phyloP scores from a whole-genome alignment of 108 stramenopile species.

The Schizochytrium sp. region DNA sequence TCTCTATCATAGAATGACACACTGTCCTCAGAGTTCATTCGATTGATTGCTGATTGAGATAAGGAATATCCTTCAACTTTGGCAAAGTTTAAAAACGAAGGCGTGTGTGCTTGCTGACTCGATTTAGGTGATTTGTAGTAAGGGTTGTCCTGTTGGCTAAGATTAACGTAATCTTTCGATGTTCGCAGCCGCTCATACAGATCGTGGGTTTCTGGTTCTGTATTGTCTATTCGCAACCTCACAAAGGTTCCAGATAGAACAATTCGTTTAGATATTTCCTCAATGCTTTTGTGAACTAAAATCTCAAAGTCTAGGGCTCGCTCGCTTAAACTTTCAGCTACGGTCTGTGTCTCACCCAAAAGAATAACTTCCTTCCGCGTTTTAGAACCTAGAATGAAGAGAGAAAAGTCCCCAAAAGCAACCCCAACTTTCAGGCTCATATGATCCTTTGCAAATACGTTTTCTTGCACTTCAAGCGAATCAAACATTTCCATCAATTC shows the following conservation, averaged over 20 bases:
- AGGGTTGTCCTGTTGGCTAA: not conserved
- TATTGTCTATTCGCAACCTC: not conserved
- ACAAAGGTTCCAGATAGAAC: not conserved
- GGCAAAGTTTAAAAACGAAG: too few species aligned
- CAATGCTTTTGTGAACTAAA: not conserved
- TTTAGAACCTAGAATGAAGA: not conserved
- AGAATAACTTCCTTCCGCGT: constrained; percentile 18
- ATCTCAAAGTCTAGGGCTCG: not conserved
- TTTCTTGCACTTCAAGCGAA: not conserved
- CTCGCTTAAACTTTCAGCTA: not conserved
- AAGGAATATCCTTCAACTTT: too few species aligned
- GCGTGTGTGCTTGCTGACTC: not conserved
- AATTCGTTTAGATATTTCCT: not conserved
- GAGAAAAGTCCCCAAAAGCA: not conserved
- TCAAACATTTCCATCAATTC: not conserved
- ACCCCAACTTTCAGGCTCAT: not conserved
- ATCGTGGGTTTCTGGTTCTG: not conserved
- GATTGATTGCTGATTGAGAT: too few species aligned
- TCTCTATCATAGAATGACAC: too few species aligned
- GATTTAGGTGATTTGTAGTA: not conserved
- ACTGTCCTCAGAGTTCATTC: too few species aligned
- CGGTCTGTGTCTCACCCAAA: not conserved
- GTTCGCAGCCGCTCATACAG: not conserved
- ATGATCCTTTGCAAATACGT: not conserved
- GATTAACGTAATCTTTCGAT: not conserved